Evolutionary conservation across 2,329 filamentous ascomycete genomes (phyloP), one percentile per base, ranked within the genome.

Genomic region (Colletotrichum shisoi): DNA sequence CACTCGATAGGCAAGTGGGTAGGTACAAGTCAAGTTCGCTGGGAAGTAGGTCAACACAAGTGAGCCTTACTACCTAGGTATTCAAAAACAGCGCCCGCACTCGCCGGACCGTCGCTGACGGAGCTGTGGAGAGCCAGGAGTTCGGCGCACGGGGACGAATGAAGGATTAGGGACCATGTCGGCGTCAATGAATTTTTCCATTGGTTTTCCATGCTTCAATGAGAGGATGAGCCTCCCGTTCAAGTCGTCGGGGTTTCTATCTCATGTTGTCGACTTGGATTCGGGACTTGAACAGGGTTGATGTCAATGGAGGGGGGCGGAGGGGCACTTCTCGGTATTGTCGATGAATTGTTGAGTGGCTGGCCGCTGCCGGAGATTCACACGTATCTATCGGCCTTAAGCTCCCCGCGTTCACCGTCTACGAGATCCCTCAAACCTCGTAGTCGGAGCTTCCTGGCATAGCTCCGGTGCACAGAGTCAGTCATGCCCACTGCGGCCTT

Each of bases 391-490:
- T 68, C 61, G 65, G 65, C 21, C 61, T 68, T 68, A 60, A 68
- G 65, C 61, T 56, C 44, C n/a, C 61, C 34, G 44, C 31, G 49
- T 15, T 12, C 49, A 52, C 21, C 17, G 15, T 24, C 37, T 52
- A 57, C 57, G 59, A 67, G 53, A 40, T 56, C 40, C 48, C 46
- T 58, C 56, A 4, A 37, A 24, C 37, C 31, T 45, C 12, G 56
- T 24, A 56, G 61, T 56, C 61, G 60, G 42, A 67, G 61, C 64
- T 64, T 67, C 64, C 61, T 44, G 61, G 21, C 61, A 54, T 52
- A 56, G 62, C 65, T 65, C 54, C 62, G 60, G 52, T 56, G 65
- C 65, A 65, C 65, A 60, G 65, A 68, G 65, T 65, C 61, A 65
- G 62, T 60, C 62, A 56, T 45, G 40, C 45, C 37, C 45, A 51